Evolutionary conservation across 2,329 filamentous ascomycete species (phyloP), one percentile per base, ranked within the genome.

Genomic region (Trichoderma sp.): DNA sequence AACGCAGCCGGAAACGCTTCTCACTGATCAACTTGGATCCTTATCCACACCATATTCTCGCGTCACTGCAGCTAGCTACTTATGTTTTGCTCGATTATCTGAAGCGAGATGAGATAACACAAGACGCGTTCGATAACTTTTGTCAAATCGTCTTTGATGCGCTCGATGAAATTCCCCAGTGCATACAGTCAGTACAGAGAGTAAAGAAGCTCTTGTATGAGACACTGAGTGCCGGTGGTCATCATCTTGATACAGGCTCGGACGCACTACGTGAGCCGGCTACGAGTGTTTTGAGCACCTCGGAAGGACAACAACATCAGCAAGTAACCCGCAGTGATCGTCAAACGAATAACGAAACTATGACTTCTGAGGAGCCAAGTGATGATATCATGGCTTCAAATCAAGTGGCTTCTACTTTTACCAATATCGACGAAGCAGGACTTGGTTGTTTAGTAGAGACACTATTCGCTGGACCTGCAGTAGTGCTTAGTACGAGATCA

Each of bases 31-130:
- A 12, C 35, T 31, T 62, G n/a, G 68, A 71, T 24, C 68, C 68
- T 21, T 71, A 71, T 24, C 68, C 68, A 4, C 68, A 71, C 41
- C 68, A 71, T 33, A 62, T 71, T 18, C 68, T 71, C 27, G 68
- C 68, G 7, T 71, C 68, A 31, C 1, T 71, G 6, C 68, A 71
- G 56, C 53, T 71, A 3, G 56, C 56, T 24, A 31, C 18, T 1
- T 3, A 71, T 4, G 56, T 71, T n/a, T 31, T 71, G 24, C 53
- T 71, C 0, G 29, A 33, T 1, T 71, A 71, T 21, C 35, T 71
- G 12, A 12, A 71, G 35, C 56, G 56, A 50, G 68, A 24, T 4
- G 68, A 71, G 33, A 71, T 71, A 31, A 56, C 68, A 21, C 53
- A 71, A 31, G 68, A 71, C 56, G 35, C 56, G 12, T 62, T 71